phyloP scores from a whole-genome alignment of 371 early-diverging fungal genomes.

The Lichtheimia corymbifera region DNA sequence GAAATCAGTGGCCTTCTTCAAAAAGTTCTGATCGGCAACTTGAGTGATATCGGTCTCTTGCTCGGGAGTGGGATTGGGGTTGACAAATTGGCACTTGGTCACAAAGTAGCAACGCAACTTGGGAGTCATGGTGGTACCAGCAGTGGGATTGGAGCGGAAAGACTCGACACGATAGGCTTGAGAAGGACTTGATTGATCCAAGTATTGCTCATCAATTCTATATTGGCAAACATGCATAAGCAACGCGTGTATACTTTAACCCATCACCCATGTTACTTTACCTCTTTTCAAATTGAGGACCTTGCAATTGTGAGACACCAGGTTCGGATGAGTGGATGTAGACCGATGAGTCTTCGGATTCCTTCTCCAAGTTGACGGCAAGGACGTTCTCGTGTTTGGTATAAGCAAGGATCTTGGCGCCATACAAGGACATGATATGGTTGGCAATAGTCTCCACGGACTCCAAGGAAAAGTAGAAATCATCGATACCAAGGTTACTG shows the following conservation, averaged over 20 bases:
- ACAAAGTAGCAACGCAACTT: slow-evolving; percentile 96
- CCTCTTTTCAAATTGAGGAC: slow-evolving; percentile 89
- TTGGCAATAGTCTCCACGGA: slow-evolving; percentile 89
- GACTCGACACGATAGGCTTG: slow-evolving; percentile 92
- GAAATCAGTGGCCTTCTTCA: slow-evolving; percentile 93
- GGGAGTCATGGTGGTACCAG: slow-evolving; percentile 77
- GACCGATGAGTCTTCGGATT: slow-evolving; percentile 90
- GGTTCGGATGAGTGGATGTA: slow-evolving; percentile 96
- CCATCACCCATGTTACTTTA: slow-evolving; percentile 21
- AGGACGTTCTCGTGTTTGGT: slow-evolving; percentile 84
- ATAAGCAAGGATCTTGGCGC: slow-evolving; percentile 89
- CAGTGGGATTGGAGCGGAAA: slow-evolving; percentile 92
- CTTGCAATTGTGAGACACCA: slow-evolving; percentile 86
- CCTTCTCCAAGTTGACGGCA: slow-evolving; percentile 90
- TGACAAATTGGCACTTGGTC: slow-evolving; percentile 88
- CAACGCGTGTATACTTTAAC: not conserved
- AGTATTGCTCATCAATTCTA: slow-evolving; percentile 90
- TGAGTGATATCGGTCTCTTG: slow-evolving; percentile 81
- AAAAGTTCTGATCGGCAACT: slow-evolving; percentile 89
- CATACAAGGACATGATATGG: slow-evolving; percentile 95
- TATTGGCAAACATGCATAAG: not conserved
- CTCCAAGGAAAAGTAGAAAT: slow-evolving; percentile 95
- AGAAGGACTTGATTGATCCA: slow-evolving; percentile 74
- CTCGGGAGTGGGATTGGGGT: slow-evolving; percentile 76
- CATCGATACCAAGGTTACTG: slow-evolving; percentile 96